Conservation (phyloP, 768 basidiomycete species). For the Fistulinella prunicolor region DNA sequence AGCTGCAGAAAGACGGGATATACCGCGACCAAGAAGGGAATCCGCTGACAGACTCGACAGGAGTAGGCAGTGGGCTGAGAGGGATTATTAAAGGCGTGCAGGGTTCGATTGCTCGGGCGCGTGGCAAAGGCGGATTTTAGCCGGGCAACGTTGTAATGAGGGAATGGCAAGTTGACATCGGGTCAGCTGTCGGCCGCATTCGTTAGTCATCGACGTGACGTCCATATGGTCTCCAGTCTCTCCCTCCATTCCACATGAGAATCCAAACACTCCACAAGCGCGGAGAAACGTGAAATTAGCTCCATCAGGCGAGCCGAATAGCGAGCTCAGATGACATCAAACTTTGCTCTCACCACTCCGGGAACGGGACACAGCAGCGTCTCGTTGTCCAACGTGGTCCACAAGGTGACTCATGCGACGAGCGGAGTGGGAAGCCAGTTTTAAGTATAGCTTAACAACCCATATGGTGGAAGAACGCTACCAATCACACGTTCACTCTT, state of each 20-base stretch:
- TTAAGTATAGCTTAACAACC: slow-evolving; percentile 32
- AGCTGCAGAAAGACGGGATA: slow-evolving; percentile 47
- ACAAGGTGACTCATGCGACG: slow-evolving; percentile 12
- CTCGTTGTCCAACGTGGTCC: slow-evolving; percentile 5
- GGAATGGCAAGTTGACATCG: neutral
- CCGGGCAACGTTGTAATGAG: neutral
- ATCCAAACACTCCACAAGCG: neutral
- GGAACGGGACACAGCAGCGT: neutral
- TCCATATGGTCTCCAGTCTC: slow-evolving; percentile 6
- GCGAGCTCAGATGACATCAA: neutral
- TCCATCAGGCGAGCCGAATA: neutral
- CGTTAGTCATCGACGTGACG: slow-evolving; percentile 14
- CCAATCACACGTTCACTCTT: slow-evolving; percentile 22
- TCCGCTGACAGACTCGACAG: slow-evolving; percentile 37
- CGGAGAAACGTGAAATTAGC: neutral
- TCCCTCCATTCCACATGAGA: neutral
- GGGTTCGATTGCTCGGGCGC: slow-evolving; percentile 41
- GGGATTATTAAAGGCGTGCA: slow-evolving; percentile 42
- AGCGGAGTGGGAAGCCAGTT: slow-evolving; percentile 33
- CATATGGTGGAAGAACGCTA: slow-evolving; percentile 27
- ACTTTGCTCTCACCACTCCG: neutral
- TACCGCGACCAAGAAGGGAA: slow-evolving; percentile 53
- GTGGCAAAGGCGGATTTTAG: slow-evolving; percentile 42
- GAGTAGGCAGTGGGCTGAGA: slow-evolving; percentile 35
- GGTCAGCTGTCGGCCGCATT: neutral